Base-by-base conservation (phyloP, 2,329 filamentous ascomycete species). In the Purpureocillium lavendulum region DNA sequence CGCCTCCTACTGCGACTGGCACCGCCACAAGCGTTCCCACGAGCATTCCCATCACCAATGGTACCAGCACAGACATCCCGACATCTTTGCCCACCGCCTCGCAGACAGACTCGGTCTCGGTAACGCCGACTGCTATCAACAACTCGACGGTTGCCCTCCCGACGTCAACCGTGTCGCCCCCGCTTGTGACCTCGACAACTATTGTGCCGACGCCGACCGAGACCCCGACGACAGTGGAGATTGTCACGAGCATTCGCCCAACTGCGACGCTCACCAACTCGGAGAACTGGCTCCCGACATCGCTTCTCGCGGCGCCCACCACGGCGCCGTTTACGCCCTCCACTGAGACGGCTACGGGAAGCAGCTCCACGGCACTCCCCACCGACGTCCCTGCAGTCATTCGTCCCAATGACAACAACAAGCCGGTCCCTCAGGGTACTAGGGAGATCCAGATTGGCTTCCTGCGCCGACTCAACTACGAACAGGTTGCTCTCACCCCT, bases 391-490 rank as follows among this genome's bases (percentile, higher is more conserved):
- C 88, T 15, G 78, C 77, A 52, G 75, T 85, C 33, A 89, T 96
- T 48, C 76, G 80, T 21, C 87, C 87, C 8, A 75, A 78, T 31
- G 70, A 74, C 40, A 70, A 74, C 36, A 67, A 70, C 15, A 49
- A 58, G 9, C 43, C 64, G 4, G 59, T 70, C 14, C 84, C 86
- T 0, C 62, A 70, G 4, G 84, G 85, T 49, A 79, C 76, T 1
- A 79, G 77, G 4, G 63, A 85, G 50, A 82, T 95, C 49, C 87
- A 95, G 57, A 73, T 97, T 46, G 92, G 85, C 28, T 96, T 97
- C 72, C 68, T 77, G 38, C 83, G 80, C 54, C 75, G 77, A 2
- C 73, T 94, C 50, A 90, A 94, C 65, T 98, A 92, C 60, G 66
- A 75, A 8, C 95, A 94, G 56, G 84, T 97, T 21, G 80, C 83